phyloP scores from a whole-genome alignment of 352 stramenopile genomes.

The Albugo candida region DNA sequence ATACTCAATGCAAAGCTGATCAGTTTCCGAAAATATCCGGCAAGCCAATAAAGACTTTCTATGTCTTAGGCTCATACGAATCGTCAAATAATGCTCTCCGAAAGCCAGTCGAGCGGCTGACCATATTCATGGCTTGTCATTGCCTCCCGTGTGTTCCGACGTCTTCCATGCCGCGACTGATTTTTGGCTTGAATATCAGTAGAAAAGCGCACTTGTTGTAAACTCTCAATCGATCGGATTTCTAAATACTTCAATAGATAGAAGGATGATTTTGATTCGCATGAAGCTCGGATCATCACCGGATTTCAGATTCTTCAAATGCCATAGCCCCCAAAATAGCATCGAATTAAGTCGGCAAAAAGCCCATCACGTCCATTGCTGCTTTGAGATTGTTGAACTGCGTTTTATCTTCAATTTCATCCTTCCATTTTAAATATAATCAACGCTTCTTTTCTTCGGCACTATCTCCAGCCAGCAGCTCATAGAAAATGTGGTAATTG shows the following conservation, averaged over 20 bases:
- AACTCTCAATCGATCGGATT: slow-evolving; percentile 55
- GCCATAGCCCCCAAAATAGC: slow-evolving; percentile 85
- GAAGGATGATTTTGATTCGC: slow-evolving; percentile 35
- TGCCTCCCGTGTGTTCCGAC: slow-evolving; percentile 81
- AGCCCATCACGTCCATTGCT: slow-evolving; percentile 76
- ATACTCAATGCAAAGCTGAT: slow-evolving; percentile 91
- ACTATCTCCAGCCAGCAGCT: slow-evolving; percentile 69
- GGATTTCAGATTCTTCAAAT: slow-evolving; percentile 91
- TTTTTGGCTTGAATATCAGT: slow-evolving; percentile 86
- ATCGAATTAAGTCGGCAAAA: slow-evolving; percentile 72
- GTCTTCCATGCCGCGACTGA: slow-evolving; percentile 36
- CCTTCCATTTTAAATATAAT: slow-evolving; percentile 45
- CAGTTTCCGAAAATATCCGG: slow-evolving; percentile 81
- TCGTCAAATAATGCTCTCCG: slow-evolving; percentile 72
- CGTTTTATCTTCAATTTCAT: slow-evolving; percentile 77
- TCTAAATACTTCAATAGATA: slow-evolving; percentile 80
- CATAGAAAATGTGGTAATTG: slow-evolving; percentile 96
- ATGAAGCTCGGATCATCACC: slow-evolving; percentile 42
- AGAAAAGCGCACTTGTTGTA: slow-evolving; percentile 82
- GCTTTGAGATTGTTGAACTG: slow-evolving; percentile 70
- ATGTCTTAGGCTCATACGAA: slow-evolving; percentile 26
- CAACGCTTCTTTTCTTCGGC: slow-evolving; percentile 41
- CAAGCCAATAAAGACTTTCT: slow-evolving; percentile 41
- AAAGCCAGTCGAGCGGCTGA: slow-evolving; percentile 86
- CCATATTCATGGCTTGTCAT: slow-evolving; percentile 90